Base-by-base conservation (phyloP, 1,139 yeast species). In the Petasospora fabianii region DNA sequence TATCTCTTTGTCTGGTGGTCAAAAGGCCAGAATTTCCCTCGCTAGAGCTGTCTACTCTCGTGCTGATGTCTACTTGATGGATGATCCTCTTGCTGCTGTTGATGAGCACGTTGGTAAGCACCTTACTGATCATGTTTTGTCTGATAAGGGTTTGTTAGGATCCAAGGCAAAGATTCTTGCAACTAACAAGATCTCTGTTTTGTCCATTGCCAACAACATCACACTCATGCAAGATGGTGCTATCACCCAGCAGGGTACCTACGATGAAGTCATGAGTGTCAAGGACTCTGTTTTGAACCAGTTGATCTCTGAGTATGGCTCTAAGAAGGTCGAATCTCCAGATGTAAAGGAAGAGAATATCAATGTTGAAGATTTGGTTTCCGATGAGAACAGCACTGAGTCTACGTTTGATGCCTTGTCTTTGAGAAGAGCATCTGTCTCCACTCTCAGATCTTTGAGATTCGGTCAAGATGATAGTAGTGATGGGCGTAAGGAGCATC, bases 11-110 rank as follows among this genome's bases (percentile, higher is more conserved):
- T 86, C 96, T 35, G 98, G 98, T 44, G 98, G 98, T 34, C 97
- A 92, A 63, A 92, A 90, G 69, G 97, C 97, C 1, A 80, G 98
- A 63, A 68, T 92, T 38, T 80, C 95, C 3, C 72, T 92, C 47
- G 97, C 97, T 2, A 77, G 98, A 61, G 96, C 97, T 19, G 97
- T 92, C 8, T 92, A 92, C 61, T 80, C 97, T 3, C 77, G 97
- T 53, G 95, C 97, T 3, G 97, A 92, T 60, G 80, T 90, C 26
- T 90, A 87, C 59, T 68, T 92, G 41, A 66, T 92, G 43, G 98
- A 92, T 62, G 98, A 87, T 56, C 85, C 90, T n/a, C 73, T 92
- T 42, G 84, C 95, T 58, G 95, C 97, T 40, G 95, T 92, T 43
- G 96, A 92, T 66, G 95, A 90, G 55, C 96, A 92, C 62, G 96